Evolutionary conservation across 768 basidiomycete genomes (phyloP), one percentile per base, ranked within the genome.

Genomic region (Crucibulum laeve): DNA sequence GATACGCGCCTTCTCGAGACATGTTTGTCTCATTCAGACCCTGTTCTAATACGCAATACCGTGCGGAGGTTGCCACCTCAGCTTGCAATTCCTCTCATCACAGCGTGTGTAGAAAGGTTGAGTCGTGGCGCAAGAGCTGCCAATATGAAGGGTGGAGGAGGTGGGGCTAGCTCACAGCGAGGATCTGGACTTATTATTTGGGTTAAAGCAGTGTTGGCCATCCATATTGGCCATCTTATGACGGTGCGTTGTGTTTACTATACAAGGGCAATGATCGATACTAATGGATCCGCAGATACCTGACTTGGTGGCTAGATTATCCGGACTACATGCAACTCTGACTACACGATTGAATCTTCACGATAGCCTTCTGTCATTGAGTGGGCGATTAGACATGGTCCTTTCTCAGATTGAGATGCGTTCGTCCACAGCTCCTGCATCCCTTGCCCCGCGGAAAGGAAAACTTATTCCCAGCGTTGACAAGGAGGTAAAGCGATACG

Each of bases 331-430:
- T 64, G 69, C 86, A 15, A 84, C 86, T 4, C 71, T 99, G 30
- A 80, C 86, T 2, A 74, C 84, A 24, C 81, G 96, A 17, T 67
- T 96, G 25, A 73, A 83, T 19, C 67, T 97, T 36, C 89, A 96
- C 49, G 85, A 91, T 49, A 88, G 83, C 45, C 72, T 99, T 15
- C 71, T 94, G 7, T 81, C 87, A 2, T 72, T 99, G 32, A 88
- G 82, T 46, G 96, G 96, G 21, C 81, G 91, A 44, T 73, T 98
- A 22, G 95, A 97, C 57, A 88, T 93, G 71, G 90, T 96, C 18
- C 74, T 97, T 38, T 87, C 91, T 0, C 96, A 98, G 59, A 87
- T 97, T 43, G 89, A 94, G 59, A 76, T 93, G 67, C 80, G 94
- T 17, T 80, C 87, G 22, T 80, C 87, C n/a, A 68, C 73, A 11